These are phyloP conservation scores for Thermochaetoides thermophila DNA, from an alignment of 495 filamentous ascomycete species.

Conservation along the genomic window DNA sequence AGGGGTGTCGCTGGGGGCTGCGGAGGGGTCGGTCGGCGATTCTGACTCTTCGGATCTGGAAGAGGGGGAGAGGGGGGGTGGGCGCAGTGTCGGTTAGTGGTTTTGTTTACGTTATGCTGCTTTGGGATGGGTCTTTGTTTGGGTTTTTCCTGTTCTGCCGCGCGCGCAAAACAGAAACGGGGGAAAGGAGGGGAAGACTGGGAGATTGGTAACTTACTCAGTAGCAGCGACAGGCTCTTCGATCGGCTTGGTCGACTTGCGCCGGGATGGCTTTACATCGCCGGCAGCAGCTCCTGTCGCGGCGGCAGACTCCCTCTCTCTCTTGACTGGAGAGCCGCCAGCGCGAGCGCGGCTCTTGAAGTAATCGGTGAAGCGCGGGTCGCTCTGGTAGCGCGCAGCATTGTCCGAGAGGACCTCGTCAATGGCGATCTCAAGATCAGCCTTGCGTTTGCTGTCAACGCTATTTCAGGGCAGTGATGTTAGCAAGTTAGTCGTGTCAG, in stretches of 20 bases:
- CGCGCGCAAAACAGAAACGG: neutral
- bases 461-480: no score
- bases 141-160: no score
- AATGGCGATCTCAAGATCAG: constrained; percentile 64
- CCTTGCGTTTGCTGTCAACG: constrained; percentile 57
- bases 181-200: neutral
- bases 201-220: constrained; percentile 23
- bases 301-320: no score
- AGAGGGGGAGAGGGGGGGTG: neutral
- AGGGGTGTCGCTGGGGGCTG: constrained; percentile 17
- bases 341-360: constrained; percentile 48
- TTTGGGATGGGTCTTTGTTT: no score
- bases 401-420: constrained; percentile 62
- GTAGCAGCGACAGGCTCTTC: constrained; percentile 25
- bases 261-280: constrained; percentile 26
- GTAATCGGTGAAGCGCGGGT: constrained; percentile 56
- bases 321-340: constrained; percentile 62
- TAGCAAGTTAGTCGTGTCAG: neutral
- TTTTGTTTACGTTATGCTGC: neutral
- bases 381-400: constrained; percentile 39
- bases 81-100: neutral
- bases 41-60: constrained; percentile 1
- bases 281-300: no score
- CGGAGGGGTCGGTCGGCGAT: neutral
- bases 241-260: constrained; percentile 32